phyloP scores from a whole-genome alignment of 257 asterid genomes.

The Cordia subcordata region DNA sequence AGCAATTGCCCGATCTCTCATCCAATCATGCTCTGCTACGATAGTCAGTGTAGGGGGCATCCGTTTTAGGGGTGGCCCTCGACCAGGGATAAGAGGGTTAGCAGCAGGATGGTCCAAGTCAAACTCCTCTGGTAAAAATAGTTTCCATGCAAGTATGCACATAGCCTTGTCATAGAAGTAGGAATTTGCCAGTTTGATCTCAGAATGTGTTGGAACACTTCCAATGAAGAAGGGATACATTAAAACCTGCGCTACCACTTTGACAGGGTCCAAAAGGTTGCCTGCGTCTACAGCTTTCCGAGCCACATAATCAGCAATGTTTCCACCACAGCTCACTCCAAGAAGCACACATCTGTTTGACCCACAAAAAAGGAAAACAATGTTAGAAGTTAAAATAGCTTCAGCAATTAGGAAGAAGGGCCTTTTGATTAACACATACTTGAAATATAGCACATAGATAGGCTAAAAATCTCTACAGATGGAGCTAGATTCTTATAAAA shows the following conservation, averaged over 20 bases:
- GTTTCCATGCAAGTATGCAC: conserved; percentile 81
- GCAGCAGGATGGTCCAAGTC: conserved; percentile 79
- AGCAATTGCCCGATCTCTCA: conserved; percentile 89
- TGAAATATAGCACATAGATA: too few species aligned
- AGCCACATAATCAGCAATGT: conserved; percentile 71
- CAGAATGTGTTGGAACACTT: conserved; percentile 78
- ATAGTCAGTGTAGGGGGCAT: conserved; percentile 90
- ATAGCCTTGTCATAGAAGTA: conserved; percentile 88
- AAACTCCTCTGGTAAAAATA: conserved; percentile 71
- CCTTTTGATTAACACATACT: too few species aligned
- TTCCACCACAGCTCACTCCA: conserved; percentile 96
- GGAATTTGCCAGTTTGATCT: conserved; percentile 76
- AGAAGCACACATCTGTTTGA: conserved; percentile 79
- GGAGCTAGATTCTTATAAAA: too few species aligned
- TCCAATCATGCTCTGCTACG: conserved; percentile 90
- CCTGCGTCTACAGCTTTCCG: conserved; percentile 81
- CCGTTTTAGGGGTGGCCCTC: conserved; percentile 62
- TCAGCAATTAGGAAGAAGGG: too few species aligned
- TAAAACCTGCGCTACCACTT: conserved; percentile 88
- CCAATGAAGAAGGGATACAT: conserved; percentile 95
- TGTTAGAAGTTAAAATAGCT: too few species aligned
- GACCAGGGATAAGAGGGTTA: conserved; percentile 57
- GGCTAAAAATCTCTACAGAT: too few species aligned
- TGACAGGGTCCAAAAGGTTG: conserved; percentile 77
- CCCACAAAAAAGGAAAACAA: too few species aligned